Evolutionary conservation across 306 rosid genomes (phyloP).

Genomic region (Cercis canadensis): DNA sequence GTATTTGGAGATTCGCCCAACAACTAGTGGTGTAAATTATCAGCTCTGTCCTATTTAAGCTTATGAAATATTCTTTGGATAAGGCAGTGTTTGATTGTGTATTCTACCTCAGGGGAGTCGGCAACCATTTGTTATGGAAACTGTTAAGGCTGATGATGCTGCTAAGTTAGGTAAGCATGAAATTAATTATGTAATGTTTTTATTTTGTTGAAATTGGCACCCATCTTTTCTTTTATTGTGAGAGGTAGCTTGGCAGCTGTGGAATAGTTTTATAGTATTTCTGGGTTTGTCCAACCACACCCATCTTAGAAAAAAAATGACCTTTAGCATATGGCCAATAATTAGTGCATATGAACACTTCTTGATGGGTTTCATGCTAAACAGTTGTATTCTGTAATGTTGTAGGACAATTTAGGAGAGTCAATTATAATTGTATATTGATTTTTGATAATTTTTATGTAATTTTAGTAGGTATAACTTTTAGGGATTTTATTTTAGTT

Average conservation of each 20-base stretch:
- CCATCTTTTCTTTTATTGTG: neutral
- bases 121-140: constrained; percentile 84
- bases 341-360: neutral
- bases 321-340: neutral
- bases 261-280: too few species aligned
- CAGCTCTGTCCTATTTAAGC: constrained; percentile 32
- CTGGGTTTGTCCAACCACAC: too few species aligned
- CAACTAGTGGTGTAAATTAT: constrained; percentile 64
- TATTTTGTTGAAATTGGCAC: neutral
- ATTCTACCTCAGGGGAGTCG: constrained; percentile 72
- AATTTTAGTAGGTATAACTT: too few species aligned
- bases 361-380: neutral
- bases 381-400: neutral
- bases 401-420: too few species aligned
- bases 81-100: constrained; percentile 22
- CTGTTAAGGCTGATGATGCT: constrained; percentile 92
- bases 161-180: constrained; percentile 80
- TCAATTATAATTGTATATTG: too few species aligned
- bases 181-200: constrained; percentile 12
- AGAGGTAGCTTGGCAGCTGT: too few species aligned
- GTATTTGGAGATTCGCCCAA: constrained; percentile 70
- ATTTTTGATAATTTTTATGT: too few species aligned
- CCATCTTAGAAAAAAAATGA: neutral
- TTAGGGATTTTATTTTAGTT: too few species aligned
- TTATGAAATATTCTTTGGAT: neutral